These are phyloP conservation scores for Melaleuca alternifolia DNA, from an alignment of 345 rosid genomes.

Conservation along the genomic window DNA sequence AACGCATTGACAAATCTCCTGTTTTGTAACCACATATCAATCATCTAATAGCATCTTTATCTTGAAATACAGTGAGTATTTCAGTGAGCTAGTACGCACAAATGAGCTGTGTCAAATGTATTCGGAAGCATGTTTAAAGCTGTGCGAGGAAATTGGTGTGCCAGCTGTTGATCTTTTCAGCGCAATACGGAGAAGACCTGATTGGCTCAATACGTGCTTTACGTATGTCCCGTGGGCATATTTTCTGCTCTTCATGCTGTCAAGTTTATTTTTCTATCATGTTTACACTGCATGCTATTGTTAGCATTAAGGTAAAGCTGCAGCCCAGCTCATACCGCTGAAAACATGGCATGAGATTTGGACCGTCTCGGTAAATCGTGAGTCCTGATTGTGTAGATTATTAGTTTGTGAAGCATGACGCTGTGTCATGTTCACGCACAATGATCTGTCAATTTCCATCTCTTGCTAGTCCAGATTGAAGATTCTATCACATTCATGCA, in stretches of 20 bases:
- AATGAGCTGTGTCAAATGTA: constrained; percentile 73
- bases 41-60: neutral
- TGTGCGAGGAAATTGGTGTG: constrained; percentile 63
- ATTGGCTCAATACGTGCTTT: constrained; percentile 66
- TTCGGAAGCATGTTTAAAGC: constrained; percentile 71
- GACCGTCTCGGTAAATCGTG: neutral
- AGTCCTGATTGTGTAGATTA: neutral
- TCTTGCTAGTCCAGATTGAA: neutral
- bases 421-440: neutral
- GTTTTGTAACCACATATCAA: neutral
- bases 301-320: neutral
- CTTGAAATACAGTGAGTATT: constrained; percentile 32
- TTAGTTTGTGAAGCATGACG: neutral
- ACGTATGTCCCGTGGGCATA: constrained; percentile 40
- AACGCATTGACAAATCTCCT: neutral
- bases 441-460: neutral
- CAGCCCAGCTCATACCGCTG: neutral
- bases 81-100: constrained; percentile 75
- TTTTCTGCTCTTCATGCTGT: neutral
- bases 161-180: constrained; percentile 68
- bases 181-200: constrained; percentile 49
- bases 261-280: neutral
- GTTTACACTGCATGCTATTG: neutral
- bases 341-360: neutral
- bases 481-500: neutral